Conservation (phyloP, 306 rosid species). For the Calophaca sinica region DNA sequence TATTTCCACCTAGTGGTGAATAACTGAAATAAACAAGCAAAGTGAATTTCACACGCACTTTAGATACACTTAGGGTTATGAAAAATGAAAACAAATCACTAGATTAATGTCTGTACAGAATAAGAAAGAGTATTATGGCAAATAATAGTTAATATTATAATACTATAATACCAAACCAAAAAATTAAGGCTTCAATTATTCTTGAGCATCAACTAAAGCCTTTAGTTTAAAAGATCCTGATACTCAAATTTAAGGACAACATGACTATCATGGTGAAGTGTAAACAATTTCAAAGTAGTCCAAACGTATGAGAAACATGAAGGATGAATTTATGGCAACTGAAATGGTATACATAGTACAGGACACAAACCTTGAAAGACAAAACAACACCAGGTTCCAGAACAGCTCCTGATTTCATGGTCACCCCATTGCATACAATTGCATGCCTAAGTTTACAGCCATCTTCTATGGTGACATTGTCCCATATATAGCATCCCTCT, state of each 20-base stretch:
- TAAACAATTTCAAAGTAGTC: constrained; percentile 17
- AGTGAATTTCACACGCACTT: constrained; percentile 27
- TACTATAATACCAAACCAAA: constrained; percentile 21
- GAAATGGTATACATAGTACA: constrained; percentile 22
- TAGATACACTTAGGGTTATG: not conserved
- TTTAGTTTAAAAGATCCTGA: constrained; percentile 25
- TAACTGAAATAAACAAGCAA: constrained; percentile 20
- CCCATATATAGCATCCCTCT: constrained; percentile 93
- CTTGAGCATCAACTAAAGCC: constrained; percentile 34
- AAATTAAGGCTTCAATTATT: constrained; percentile 27
- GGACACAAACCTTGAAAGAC: constrained; percentile 81
- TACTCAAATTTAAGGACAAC: constrained; percentile 14
- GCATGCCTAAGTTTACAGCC: constrained; percentile 84
- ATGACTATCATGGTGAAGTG: not conserved
- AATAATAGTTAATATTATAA: not conserved
- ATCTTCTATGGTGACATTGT: constrained; percentile 85
- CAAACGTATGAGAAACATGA: constrained; percentile 32
- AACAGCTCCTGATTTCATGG: constrained; percentile 74
- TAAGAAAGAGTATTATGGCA: constrained; percentile 6
- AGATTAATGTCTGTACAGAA: constrained; percentile 22
- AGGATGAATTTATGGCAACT: constrained; percentile 26
- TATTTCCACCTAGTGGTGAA: not conserved
- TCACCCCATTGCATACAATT: constrained; percentile 90
- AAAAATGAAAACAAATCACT: constrained; percentile 21
- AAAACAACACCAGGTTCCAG: constrained; percentile 87